Conservation (phyloP, 805 yeast species). For the Starmerella powellii region DNA sequence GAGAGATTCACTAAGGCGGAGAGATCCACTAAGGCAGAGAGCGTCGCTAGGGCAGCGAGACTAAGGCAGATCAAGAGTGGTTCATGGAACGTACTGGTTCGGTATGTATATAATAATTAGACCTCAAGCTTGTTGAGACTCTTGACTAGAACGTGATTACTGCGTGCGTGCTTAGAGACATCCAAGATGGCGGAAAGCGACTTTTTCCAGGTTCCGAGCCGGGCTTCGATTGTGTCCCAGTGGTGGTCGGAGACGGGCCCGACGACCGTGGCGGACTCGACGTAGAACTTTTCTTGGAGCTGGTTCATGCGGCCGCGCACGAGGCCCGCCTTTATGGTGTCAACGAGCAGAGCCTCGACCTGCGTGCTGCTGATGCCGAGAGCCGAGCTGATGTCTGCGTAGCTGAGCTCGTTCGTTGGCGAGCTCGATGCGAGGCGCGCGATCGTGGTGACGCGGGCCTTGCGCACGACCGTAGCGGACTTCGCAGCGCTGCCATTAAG, state of each 20-base stretch:
- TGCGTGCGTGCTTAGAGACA: slow-evolving; percentile 11
- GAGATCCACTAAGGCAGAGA: too few relatives aligned
- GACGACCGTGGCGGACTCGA: slow-evolving; percentile 30
- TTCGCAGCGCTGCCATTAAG: slow-evolving; percentile 4
- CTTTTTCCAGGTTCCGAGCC: slow-evolving; percentile 30
- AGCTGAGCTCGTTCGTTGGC: slow-evolving; percentile 22
- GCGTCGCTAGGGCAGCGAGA: too few relatives aligned
- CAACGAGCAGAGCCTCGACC: slow-evolving; percentile 34
- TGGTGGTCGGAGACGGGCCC: slow-evolving; percentile 31
- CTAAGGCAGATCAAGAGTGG: too few relatives aligned
- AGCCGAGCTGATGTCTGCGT: slow-evolving; percentile 27
- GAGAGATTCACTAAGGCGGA: too few relatives aligned
- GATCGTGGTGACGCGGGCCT: slow-evolving; percentile 27
- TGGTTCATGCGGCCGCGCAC: slow-evolving; percentile 36
- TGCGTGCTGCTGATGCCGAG: slow-evolving; percentile 26
- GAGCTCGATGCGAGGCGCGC: slow-evolving; percentile 22
- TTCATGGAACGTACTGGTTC: too few relatives aligned
- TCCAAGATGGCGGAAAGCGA: slow-evolving; percentile 21
- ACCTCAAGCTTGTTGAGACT: slow-evolving; percentile 18
- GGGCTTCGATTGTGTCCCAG: slow-evolving; percentile 30
- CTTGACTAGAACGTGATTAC: slow-evolving; percentile 16
- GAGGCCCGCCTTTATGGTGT: slow-evolving; percentile 34
- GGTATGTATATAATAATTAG: slow-evolving; percentile 1
- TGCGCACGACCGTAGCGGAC: slow-evolving; percentile 14
- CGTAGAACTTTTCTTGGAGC: slow-evolving; percentile 28